Base-by-base conservation (phyloP, 208 protist species). In the Leishmania major region DNA sequence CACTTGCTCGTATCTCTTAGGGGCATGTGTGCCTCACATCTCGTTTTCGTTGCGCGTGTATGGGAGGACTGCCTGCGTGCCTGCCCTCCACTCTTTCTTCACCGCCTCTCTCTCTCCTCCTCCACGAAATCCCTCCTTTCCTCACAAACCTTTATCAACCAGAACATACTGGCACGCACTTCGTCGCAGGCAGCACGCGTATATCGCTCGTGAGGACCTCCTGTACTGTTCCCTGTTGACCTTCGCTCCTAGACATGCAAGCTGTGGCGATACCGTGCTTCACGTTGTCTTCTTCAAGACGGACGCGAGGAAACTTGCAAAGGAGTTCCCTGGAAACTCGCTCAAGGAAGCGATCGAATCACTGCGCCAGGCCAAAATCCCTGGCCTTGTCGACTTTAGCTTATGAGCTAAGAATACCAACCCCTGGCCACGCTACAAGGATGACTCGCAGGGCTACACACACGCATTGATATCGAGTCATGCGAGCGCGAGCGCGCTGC, bases 261-360 rank as follows among this genome's bases (percentile, higher is more conserved):
- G 15, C 19, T 28, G 7, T 19, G 35, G 13, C 47, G 25, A 74
- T 7, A 19, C 37, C 10, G 92, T 94, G 79, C 83, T 84, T 37
- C 90, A 95, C 82, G 83, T 94, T 70, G 89, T 92, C 10, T 49
- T 95, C 22, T 94, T 95, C 71, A 89, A 90, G 59, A 80, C 94
- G n/a, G 86, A 93, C 73, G 45, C 53, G 3, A 80, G 45, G 17
- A 94, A 94, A 82, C 35, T 93, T 13, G 86, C 81, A 0, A 71
- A 64, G 10, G 82, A 92, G 75, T 89, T 93, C 31, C 83, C 87
- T 35, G 81, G 78, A 28, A 64, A 90, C 43, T 28, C 70, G 15
- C 79, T 91, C 0, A 79, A 91, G 76, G 77, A 88, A 8, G 79
- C 37, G n/a, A 67, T 93, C 5, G 59, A 87, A 7, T 57, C 67